Base-by-base conservation (phyloP, 768 basidiomycete genomes). In the Hygrocybe coccinea region DNA sequence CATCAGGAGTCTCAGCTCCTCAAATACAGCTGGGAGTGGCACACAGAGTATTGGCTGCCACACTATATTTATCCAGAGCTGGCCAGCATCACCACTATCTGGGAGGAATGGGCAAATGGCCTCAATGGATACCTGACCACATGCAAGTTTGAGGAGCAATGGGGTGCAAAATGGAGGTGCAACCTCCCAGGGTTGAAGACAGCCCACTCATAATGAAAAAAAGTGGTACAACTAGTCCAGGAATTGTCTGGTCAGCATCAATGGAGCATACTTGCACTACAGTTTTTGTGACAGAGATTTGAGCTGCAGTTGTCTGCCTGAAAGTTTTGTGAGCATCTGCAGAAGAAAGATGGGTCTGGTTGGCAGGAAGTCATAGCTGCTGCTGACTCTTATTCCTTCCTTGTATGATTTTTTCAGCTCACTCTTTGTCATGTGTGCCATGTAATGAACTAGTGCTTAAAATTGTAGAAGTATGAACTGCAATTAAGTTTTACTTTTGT, bases 271-370 rank as follows among this genome's bases (percentile, higher is more conserved):
- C 49, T 56, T 7, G 49, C 55, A 4, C 48, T 56, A 24, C 47
- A 35, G n/a, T 56, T 56, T 21, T 21, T 43, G 39, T 21, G 21
- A 11, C n/a, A 43, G n/a, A 43, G 39, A 21, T 43, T n/a, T 43
- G 39, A 43, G 39, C n/a, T 6, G 6, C 6, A 21, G 4, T 43
- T 43, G 4, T n/a, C 15, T n/a, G 21, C 39, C 21, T 21, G 49
- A 9, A 56, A 56, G 25, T 56, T 56, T 35, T 43, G 38, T 34
- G 55, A 50, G 49, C 34, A 51, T 43, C 49, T 50, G 25, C 35
- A 48, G 29, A 22, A 22, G 21, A 19, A 34, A 7, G 21, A 36
- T 17, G 14, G 15, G 24, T 29, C 15, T 11, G 50, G 22, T 51
- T 29, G 19, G 15, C 25, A 37, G 14, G 21, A 25, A 51, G 33